Base-by-base conservation (phyloP, 208 protist genomes). In the Wallacemonas collosoma region DNA sequence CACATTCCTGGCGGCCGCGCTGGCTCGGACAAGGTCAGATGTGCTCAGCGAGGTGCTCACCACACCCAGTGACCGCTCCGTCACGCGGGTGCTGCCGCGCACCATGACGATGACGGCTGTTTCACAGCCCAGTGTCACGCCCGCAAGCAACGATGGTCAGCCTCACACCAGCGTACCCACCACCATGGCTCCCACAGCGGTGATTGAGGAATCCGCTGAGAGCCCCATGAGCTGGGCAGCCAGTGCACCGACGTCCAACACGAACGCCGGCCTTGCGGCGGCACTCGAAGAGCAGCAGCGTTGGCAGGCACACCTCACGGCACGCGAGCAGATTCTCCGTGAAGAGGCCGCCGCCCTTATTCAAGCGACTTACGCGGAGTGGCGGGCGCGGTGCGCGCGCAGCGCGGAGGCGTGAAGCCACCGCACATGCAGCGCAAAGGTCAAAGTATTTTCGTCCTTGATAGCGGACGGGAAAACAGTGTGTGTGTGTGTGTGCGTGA, bases 321-420 rank as follows among this genome's bases (percentile, higher is more conserved):
- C 85, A 15, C 76, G 76, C 12, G 62, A 80, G 40, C 53, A 66
- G 3, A 81, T 85, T 50, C 17, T 92, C 48, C 60, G 77, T 50
- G 78, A 88, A 57, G 82, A 88, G 78, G 73, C 87, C 2, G 87
- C 87, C 1, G 51, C 50, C 7, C 71, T 93, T 12, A 89, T 93
- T 50, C 87, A 93, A 53, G n/a, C 51, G 43, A 77, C 82, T 41
- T 93, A 77, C 73, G 40, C 55, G 38, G 48, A 68, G 5, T 86
- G 80, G 75, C 72, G 65, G 17, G 50, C 38, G 58, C 65, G 48
- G 40, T 35, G 43, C 38, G 8, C 26, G 26, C 26, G 26, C 26
- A 26, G 26, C 26, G 26, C 26, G 26, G 26, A 26, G 26, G 26
- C 26, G 26, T 26, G 26, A 26, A 26, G 26, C 26, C 26, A 26